phyloP scores from a whole-genome alignment of 352 stramenopile genomes.

The Pythium aquatile region DNA sequence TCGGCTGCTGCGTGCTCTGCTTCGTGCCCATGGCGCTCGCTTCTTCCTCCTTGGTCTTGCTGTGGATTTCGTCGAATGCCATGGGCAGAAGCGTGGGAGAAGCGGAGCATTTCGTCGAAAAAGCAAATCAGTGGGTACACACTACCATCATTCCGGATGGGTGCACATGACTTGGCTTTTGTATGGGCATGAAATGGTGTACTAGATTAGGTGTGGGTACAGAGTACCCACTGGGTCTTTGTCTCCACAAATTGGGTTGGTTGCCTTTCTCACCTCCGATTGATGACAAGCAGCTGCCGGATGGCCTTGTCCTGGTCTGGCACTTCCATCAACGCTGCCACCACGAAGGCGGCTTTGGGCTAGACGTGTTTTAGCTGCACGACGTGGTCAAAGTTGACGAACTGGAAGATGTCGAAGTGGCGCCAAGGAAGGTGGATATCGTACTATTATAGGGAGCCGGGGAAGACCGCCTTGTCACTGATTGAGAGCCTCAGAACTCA shows the following conservation, averaged over 20 bases:
- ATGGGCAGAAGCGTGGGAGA: not conserved
- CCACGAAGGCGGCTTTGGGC: constrained; percentile 64
- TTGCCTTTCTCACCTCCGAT: too few relatives aligned
- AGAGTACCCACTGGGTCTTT: not conserved
- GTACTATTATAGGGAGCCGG: constrained; percentile 24
- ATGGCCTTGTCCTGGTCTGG: constrained; percentile 60
- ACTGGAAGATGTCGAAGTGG: constrained; percentile 57
- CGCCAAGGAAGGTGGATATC: constrained; percentile 44
- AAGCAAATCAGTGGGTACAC: constrained; percentile 1
- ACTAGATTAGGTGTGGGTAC: not conserved
- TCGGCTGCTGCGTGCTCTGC: constrained; percentile 9
- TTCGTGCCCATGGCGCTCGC: constrained; percentile 2
- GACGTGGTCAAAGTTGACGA: constrained; percentile 61
- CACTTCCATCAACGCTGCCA: constrained; percentile 64
- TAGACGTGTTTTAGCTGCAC: constrained; percentile 44
- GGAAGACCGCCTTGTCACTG: constrained; percentile 50
- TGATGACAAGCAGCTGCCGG: constrained; percentile 21
- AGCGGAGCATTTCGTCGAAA: not conserved
- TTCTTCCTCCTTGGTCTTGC: not conserved
- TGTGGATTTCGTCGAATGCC: not conserved
- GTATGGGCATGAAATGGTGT: not conserved
- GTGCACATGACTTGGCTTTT: not conserved
- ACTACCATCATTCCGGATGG: constrained; percentile 1
- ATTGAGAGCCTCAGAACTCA: constrained; percentile 23
- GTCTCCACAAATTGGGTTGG: too few relatives aligned